Base-by-base conservation (phyloP, 805 yeast species). In the Candida morakotiae region DNA sequence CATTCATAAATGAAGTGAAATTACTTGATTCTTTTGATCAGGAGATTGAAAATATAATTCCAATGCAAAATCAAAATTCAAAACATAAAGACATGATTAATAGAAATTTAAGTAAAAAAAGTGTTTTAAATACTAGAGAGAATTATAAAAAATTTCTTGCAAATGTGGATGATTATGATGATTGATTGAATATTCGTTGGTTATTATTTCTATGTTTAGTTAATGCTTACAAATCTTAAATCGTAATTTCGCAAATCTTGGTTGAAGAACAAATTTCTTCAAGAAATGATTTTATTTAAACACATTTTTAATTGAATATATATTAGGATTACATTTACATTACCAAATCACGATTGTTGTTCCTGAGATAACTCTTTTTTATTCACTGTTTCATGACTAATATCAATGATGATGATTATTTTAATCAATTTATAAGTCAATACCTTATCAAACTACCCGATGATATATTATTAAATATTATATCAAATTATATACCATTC, bases 111-210 rank as follows among this genome's bases (percentile, higher is more conserved):
- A 62, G 68, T 37, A 60, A 61, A 40, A 50, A 54, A 36, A 56
- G 65, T 2, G 63, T 67, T 11, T 51, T 67, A 34, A 67, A 69
- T 3, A 67, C 73, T 2, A 48, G 68, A 17, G 60, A 58, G 15
- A 62, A 63, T 40, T 67, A 67, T 49, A 48, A 55, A 33, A 58
- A 52, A 43, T 67, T 67, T 38, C 35, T 67, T 38, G 67, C 65
- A 27, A 60, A 58, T 39, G 67, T 26, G 2, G 28, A 34, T 10
- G 35, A 20, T 10, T n/a, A 36, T 27, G 31, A 39, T 23, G 15
- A 25, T 11, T 29, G 14, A 25, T 25, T n/a, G n/a, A n/a, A n/a
- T n/a, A n/a, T n/a, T n/a, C 24, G 10, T 7, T 8, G 10, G 7
- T 10, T 21, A 8, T 21, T 21, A 8, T 21, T 7, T 21, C 10